Evolutionary conservation across 2,329 filamentous ascomycete species (phyloP), one percentile per base, ranked within the genome.

Genomic region (Didymella lethalis): DNA sequence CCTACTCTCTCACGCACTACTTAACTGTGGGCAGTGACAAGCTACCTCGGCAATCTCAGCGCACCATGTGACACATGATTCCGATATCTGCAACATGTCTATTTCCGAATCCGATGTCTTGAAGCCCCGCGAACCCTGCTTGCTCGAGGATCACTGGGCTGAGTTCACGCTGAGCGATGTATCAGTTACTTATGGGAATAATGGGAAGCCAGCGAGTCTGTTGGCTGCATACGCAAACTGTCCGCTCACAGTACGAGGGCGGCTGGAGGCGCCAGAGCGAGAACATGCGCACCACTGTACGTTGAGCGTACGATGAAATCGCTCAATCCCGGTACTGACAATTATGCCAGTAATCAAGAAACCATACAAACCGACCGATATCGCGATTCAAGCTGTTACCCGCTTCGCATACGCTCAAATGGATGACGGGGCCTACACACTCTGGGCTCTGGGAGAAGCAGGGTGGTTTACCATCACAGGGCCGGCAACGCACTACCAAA

Each of bases 381-480:
- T 90, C 60, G 84, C 89, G 63, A 80, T 91, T 51, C 75, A 79
- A n/a, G 77, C 81, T 32, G 81, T 84, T 5, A 76, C 73, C 7
- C 76, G 75, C 40, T 83, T 79, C 64, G 77, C 81, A 3, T 84
- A 82, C 63, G 82, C 80, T 16, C 76, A 81, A 61, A 77, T 87
- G 12, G 85, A 89, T 31, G 82, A 85, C 49, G 82, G 82, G 0
- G 79, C 81, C 18, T 81, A 85, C 4, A 80, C 85, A n/a, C 79
- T 90, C 29, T 92, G 90, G 90, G 86, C 88, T 1, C 80, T 82
- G 29, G 87, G 87, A 36, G 74, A 80, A 53, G 84, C 87, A 12
- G 89, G 88, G 44, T 92, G 89, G 88, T 91, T 86, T 70, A 85
- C 88, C 68, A 82, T 92, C 41, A 79, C 79, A n/a, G 41, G 23